These are phyloP conservation scores for Yarrowia sp. DNA, from an alignment of 805 yeast species.

Conservation along the genomic window DNA sequence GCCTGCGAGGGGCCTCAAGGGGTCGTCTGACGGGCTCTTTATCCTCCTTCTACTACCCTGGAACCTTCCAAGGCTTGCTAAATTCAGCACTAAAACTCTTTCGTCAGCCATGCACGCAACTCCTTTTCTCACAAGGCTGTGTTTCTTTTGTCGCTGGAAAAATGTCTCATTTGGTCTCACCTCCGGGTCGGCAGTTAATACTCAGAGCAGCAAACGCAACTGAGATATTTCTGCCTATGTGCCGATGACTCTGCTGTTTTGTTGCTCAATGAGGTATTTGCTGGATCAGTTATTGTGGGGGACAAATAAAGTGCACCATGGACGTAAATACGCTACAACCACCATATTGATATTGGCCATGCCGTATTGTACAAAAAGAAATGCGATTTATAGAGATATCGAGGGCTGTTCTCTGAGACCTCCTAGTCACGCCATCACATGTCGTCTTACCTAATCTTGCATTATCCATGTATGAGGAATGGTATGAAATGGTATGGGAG, in stretches of 20 bases:
- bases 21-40: too few species aligned
- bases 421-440: neutral
- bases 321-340: neutral
- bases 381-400: neutral
- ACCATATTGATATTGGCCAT: neutral
- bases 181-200: neutral
- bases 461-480: slow-evolving; percentile 4
- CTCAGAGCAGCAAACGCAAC: neutral
- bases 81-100: neutral
- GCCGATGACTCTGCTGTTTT: too few species aligned
- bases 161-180: slow-evolving; percentile 13
- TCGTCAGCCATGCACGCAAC: neutral
- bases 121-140: neutral
- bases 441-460: slow-evolving; percentile 7
- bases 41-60: too few species aligned
- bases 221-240: too few species aligned
- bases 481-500: too few species aligned
- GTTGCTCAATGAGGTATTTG: neutral
- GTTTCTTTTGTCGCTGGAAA: neutral
- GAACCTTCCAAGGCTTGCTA: slow-evolving; percentile 3
- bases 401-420: too few species aligned
- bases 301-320: too few species aligned
- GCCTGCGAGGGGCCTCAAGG: too few species aligned
- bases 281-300: too few species aligned
- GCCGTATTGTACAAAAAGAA: neutral